Percentiles rank a stretch among this genome's conserved stretches.
phyloP scores from a whole-genome alignment of 2,329 filamentous ascomycete species.

The Davidsoniella virescens region DNA sequence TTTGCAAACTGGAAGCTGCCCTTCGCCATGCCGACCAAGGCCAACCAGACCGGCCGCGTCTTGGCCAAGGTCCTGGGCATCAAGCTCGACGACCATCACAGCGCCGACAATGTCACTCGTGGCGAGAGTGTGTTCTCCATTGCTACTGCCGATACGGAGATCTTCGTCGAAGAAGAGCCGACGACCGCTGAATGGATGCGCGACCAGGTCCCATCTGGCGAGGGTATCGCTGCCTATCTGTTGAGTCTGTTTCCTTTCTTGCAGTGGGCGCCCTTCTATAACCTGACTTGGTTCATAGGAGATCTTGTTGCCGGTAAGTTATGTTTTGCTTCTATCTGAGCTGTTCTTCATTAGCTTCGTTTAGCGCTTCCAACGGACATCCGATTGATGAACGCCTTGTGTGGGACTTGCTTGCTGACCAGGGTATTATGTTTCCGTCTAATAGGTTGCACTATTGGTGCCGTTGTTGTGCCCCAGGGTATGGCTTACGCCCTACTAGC shows the following conservation, averaged over 20 bases:
- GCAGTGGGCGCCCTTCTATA: constrained; percentile 81
- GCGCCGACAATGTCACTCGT: constrained; percentile 46
- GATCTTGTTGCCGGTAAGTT: constrained; percentile 60
- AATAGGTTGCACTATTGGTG: constrained; percentile 19
- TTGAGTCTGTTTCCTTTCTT: constrained; percentile 70
- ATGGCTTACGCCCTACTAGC: constrained; percentile 38
- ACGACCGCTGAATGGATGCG: constrained; percentile 56
- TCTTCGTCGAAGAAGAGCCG: constrained; percentile 69
- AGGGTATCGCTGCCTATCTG: constrained; percentile 43
- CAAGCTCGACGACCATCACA: constrained; percentile 46
- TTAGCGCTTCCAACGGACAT: neutral
- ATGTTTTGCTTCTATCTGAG: neutral
- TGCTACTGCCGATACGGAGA: constrained; percentile 47
- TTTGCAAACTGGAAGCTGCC: constrained; percentile 1
- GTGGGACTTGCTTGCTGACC: too few species aligned
- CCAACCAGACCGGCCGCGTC: constrained; percentile 48
- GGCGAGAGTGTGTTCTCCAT: constrained; percentile 68
- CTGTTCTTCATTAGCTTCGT: neutral
- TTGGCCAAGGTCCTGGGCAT: constrained; percentile 72
- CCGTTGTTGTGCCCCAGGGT: constrained; percentile 36
- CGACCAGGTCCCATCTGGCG: constrained; percentile 42
- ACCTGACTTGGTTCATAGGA: constrained; percentile 72
- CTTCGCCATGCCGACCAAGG: constrained; percentile 21
- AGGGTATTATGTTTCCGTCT: constrained; percentile 1
- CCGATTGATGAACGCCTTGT: neutral